Base-by-base conservation (phyloP, 106 monocot genomes). In the Allium cepa region DNA sequence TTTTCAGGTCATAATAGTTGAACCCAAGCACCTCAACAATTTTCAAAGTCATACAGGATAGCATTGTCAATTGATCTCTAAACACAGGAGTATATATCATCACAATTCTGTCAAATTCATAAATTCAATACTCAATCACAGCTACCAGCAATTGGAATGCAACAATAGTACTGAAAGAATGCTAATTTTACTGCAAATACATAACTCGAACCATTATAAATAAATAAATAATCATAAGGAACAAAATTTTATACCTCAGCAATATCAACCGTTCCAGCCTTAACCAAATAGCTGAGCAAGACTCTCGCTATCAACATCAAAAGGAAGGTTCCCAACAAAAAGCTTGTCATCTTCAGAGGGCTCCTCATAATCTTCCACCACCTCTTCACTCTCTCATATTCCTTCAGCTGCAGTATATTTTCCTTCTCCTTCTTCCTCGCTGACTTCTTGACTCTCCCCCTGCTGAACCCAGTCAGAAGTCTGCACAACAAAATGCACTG, bases 281-380 rank as follows among this genome's bases (percentile, higher is more conserved):
- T 49, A n/a, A 0, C 88, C 73, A 49, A 91, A 95, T 3, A 91
- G 63, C 65, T 75, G 64, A 11, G 91, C 88, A 9, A 95, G 81
- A 64, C 76, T 69, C 77, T 95, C 77, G 63, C 82, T 88, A 73
- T 85, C 85, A 27, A 91, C 49, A 57, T 91, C 85, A 45, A 75
- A 95, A n/a, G 95, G 91, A 3, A 95, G 62, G 62, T 85, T 85
- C 9, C 95, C 95, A 4, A 95, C 88, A 50, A 88, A 95, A 47
- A 95, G 79, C 81, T 91, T 95, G 45, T 88, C 89, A 28, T 92
- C 96, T 73, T 86, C 96, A 0, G 92, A 84, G 11, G 96, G 88
- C 74, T 89, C 92, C 17, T 67, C 81, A 7, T 36, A 36, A 36
- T 10, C 73, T 17, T 55, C 79, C 51, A 51, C 87, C 5, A 11